Percentiles rank a stretch among this genome's conserved stretches.
Conservation (phyloP, 371 early-diverging fungal genomes). For the Rhizopus stolonifer region DNA sequence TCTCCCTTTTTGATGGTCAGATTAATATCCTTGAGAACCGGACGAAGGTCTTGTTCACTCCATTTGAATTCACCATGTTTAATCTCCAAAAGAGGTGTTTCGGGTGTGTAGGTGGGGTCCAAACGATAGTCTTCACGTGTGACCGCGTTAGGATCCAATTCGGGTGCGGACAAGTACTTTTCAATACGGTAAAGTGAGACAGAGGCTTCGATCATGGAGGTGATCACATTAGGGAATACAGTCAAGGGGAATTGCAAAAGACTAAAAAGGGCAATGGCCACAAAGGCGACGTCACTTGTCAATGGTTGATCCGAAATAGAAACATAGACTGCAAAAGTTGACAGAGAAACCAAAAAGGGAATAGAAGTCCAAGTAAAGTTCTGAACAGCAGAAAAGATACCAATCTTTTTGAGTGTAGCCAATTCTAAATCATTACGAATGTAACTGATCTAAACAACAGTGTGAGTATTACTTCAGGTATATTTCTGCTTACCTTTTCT, state of each 20-base stretch:
- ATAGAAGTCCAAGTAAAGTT: slow-evolving; percentile 74
- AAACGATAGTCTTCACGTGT: slow-evolving; percentile 43
- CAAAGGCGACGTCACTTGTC: slow-evolving; percentile 80
- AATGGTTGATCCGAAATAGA: slow-evolving; percentile 58
- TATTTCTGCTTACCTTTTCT: slow-evolving; percentile 30
- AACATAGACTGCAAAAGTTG: slow-evolving; percentile 83
- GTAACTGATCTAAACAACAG: slow-evolving; percentile 62
- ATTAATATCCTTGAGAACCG: slow-evolving; percentile 64
- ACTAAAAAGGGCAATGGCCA: slow-evolving; percentile 90
- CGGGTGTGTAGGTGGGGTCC: slow-evolving; percentile 28
- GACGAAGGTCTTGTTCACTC: slow-evolving; percentile 32
- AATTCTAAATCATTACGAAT: slow-evolving; percentile 80
- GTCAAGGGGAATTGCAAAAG: slow-evolving; percentile 90
- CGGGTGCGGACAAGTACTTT: slow-evolving; percentile 73
- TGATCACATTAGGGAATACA: slow-evolving; percentile 61
- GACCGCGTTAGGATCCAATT: slow-evolving; percentile 70
- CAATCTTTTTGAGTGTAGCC: slow-evolving; percentile 75
- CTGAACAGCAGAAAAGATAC: slow-evolving; percentile 59
- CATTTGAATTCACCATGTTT: slow-evolving; percentile 35
- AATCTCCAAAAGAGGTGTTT: slow-evolving; percentile 40
- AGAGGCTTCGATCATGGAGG: slow-evolving; percentile 78
- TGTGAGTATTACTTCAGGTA: no score
- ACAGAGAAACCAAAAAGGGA: slow-evolving; percentile 86
- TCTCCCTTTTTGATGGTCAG: slow-evolving; percentile 63
- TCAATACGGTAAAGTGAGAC: slow-evolving; percentile 83